These are phyloP conservation scores for Globisporangium uncinulatum DNA, from an alignment of 352 stramenopile genomes.

Conservation along the genomic window DNA sequence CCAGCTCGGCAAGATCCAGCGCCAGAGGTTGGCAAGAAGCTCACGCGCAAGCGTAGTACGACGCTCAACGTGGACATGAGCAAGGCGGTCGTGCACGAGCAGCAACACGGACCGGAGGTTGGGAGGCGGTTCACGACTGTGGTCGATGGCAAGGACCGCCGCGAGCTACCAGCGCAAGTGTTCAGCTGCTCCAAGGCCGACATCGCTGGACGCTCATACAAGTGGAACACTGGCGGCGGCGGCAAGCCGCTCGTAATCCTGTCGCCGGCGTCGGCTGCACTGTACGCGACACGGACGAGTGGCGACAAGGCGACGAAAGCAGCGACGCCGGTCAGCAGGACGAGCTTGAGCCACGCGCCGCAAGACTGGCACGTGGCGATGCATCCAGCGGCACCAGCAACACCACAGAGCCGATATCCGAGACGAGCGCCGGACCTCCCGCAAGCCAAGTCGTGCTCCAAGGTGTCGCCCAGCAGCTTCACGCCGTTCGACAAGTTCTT, in stretches of 20 bases:
- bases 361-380: constrained; percentile 6
- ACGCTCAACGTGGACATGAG: constrained; percentile 13
- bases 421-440: background rate
- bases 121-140: constrained; percentile 10
- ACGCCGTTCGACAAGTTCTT: constrained; percentile 2
- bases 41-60: constrained; percentile 12
- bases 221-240: constrained; percentile 13
- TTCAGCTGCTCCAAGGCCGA: constrained; percentile 19
- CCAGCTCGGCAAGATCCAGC: background rate
- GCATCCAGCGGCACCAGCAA: background rate
- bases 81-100: constrained; percentile 6
- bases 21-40: background rate
- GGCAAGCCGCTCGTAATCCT: constrained; percentile 13
- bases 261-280: constrained; percentile 4
- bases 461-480: constrained; percentile 8
- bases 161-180: constrained; percentile 7
- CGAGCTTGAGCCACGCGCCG: background rate
- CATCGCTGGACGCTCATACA: constrained; percentile 3
- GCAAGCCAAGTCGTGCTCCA: constrained; percentile 16
- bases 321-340: constrained; percentile 2
- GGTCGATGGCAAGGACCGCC: constrained; percentile 8
- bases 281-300: constrained; percentile 4
- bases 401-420: background rate
- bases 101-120: constrained; percentile 1
- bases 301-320: background rate